Evolutionary conservation across 305 asterid species (phyloP), one percentile per base, ranked within the genome.

Genomic region (Rubia balearica): DNA sequence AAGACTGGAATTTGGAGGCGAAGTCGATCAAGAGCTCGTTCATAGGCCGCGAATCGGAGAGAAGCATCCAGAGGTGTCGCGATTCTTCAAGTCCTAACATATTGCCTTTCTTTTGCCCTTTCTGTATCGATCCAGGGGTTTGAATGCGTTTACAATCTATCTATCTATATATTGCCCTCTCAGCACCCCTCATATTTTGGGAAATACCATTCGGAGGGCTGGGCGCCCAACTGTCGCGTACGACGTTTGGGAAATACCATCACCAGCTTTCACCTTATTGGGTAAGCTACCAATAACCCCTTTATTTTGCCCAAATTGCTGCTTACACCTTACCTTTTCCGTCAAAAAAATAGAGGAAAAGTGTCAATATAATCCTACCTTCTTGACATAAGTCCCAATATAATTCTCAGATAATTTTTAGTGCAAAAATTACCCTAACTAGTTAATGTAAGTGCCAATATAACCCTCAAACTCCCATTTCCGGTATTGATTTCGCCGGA

Each of bases 51-150:
- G 63, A 72, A 12, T 71, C 74, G 69, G 90, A 80, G 72, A 93
- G 87, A 60, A 93, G 81, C 16, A 80, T 65, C 72, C 87, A 75
- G 59, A 90, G 83, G 79, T 73, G 85, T 10, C 83, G 86, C 27
- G 86, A 69, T 71, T 90, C 96, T 65, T 93, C 98, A 61, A 81
- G 85, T 17, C 91, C 96, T 82, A 93, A 81, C 98, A 93, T 77
- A 67, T 12, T 1, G 10, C 57, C 22, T 49, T 9, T 9, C 4
- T 62, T 62, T 22, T 59, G 62, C 62, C 62, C 62, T 57, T 57
- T 8, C 62, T 57, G 62, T 57, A 19, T 22, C 36, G 33, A 33
- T 33, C 36, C 4, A 33, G 36, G 36, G 36, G 4, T 33, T 33
- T 33, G 36, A 33, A 1, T 33, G 36, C 36, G 36, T 33, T 1